Conservation (phyloP, 2,329 filamentous ascomycete species). For the Colletotrichum navitas region DNA sequence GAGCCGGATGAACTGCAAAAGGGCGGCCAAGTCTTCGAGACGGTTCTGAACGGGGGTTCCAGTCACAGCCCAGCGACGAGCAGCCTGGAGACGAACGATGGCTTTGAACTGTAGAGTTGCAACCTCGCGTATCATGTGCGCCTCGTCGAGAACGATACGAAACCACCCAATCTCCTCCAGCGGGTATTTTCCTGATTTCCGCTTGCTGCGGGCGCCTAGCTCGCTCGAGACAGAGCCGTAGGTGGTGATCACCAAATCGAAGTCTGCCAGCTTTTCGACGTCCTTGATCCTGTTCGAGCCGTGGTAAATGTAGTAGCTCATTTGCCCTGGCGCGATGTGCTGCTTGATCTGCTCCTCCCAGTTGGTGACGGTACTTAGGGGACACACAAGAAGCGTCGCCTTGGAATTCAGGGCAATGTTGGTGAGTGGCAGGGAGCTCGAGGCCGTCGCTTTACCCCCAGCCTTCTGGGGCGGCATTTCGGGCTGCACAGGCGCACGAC, state of each 20-base stretch:
- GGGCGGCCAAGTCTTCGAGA: constrained; percentile 87
- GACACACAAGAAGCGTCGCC: constrained; percentile 88
- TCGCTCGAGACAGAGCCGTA: constrained; percentile 91
- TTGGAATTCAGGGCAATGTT: constrained; percentile 75
- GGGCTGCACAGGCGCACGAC: constrained; percentile 64
- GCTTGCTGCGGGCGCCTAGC: constrained; percentile 72
- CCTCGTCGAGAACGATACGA: constrained; percentile 92
- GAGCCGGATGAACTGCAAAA: constrained; percentile 87
- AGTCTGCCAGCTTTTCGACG: constrained; percentile 74
- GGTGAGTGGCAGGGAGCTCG: constrained; percentile 62
- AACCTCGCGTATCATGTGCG: constrained; percentile 92
- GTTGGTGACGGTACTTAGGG: constrained; percentile 90
- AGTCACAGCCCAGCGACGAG: constrained; percentile 95
- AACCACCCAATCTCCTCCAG: constrained; percentile 90
- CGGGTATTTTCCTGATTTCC: constrained; percentile 71
- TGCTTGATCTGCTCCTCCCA: constrained; percentile 94
- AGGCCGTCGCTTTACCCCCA: constrained; percentile 52
- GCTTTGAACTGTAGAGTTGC: constrained; percentile 86
- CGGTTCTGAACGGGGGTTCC: constrained; percentile 96
- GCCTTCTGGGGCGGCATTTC: constrained; percentile 53
- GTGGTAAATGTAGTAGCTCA: constrained; percentile 89
- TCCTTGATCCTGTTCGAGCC: constrained; percentile 81
- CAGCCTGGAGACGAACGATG: constrained; percentile 82
- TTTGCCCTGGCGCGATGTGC: constrained; percentile 74
- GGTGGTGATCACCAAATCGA: constrained; percentile 91